These are phyloP conservation scores for Rehmannia glutinosa DNA, from an alignment of 257 asterid genomes.

Conservation along the genomic window DNA sequence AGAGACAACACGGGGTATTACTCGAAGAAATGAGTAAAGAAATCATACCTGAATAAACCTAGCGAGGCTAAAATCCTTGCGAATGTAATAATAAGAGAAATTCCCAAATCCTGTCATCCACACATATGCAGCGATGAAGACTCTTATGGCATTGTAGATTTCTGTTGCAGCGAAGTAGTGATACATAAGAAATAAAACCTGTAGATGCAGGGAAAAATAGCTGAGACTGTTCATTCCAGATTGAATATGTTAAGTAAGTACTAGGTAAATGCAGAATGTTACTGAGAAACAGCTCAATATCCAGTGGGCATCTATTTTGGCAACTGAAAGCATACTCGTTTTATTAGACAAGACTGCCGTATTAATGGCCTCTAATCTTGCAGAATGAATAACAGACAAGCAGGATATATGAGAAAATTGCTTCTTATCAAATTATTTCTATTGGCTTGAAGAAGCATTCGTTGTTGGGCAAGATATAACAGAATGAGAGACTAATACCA, in stretches of 20 bases:
- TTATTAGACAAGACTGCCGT: too few relatives aligned
- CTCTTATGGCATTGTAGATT: slow-evolving; percentile 76
- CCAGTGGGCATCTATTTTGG: too few relatives aligned
- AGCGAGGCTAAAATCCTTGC: slow-evolving; percentile 79
- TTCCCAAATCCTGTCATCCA: slow-evolving; percentile 98
- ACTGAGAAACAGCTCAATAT: background rate
- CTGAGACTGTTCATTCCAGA: slow-evolving; percentile 20
- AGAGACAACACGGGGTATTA: slow-evolving; percentile 1
- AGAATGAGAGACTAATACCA: background rate
- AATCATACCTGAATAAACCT: slow-evolving; percentile 67
- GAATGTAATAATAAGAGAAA: slow-evolving; percentile 83
- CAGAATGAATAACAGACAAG: background rate
- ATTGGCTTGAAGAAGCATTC: background rate
- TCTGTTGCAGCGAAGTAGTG: slow-evolving; percentile 87
- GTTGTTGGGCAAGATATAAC: background rate
- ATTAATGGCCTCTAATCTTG: background rate
- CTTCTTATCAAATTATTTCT: background rate
- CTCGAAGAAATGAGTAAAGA: background rate
- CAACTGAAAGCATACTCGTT: too few relatives aligned
- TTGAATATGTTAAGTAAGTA: background rate
- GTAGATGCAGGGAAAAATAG: slow-evolving; percentile 23
- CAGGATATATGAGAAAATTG: background rate
- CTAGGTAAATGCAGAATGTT: background rate
- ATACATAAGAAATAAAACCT: slow-evolving; percentile 89
- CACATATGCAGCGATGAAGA: slow-evolving; percentile 82